A percentile compares a stretch with the other conserved stretches of the same genome.
Conservation (phyloP, 176 grass and related monocot species). For the Alloteropsis semialata region DNA sequence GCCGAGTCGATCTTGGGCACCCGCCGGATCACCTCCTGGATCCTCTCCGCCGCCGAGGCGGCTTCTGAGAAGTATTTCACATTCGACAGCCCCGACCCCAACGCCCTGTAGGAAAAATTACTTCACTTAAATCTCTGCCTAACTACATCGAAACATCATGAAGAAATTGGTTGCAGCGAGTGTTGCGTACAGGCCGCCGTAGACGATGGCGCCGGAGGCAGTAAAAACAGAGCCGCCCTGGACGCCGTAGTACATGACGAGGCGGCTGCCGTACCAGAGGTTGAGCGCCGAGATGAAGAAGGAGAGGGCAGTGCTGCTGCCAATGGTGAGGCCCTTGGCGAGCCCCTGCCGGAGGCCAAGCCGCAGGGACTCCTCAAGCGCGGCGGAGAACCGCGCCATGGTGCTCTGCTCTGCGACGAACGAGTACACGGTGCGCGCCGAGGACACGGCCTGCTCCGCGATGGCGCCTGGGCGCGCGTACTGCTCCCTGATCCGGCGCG, state of each 20-base stretch:
- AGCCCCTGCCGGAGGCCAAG: constrained; percentile 75
- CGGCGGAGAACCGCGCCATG: constrained; percentile 50
- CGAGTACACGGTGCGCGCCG: constrained; percentile 70
- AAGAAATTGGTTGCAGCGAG: background rate
- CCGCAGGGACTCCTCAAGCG: constrained; percentile 60
- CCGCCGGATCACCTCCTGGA: constrained; percentile 55
- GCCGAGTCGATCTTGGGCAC: constrained; percentile 81
- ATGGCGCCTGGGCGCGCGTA: constrained; percentile 56
- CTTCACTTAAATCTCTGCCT: background rate
- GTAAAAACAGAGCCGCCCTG: constrained; percentile 73
- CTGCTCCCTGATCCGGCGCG: constrained; percentile 60
- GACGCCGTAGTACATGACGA: constrained; percentile 81
- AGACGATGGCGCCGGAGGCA: constrained; percentile 45
- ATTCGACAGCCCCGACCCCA: constrained; percentile 53
- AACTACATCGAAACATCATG: background rate
- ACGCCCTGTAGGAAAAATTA: background rate
- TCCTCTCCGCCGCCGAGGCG: constrained; percentile 42
- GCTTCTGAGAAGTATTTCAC: constrained; percentile 60
- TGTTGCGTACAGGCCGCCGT: constrained; percentile 53
- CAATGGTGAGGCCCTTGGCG: constrained; percentile 74
- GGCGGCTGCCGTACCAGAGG: constrained; percentile 81
- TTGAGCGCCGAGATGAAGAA: constrained; percentile 71
- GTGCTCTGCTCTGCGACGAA: constrained; percentile 62
- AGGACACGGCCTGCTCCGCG: constrained; percentile 74
- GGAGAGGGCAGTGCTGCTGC: constrained; percentile 66